phyloP scores from a whole-genome alignment of 768 basidiomycete genomes.

The Lentinula detonsa region DNA sequence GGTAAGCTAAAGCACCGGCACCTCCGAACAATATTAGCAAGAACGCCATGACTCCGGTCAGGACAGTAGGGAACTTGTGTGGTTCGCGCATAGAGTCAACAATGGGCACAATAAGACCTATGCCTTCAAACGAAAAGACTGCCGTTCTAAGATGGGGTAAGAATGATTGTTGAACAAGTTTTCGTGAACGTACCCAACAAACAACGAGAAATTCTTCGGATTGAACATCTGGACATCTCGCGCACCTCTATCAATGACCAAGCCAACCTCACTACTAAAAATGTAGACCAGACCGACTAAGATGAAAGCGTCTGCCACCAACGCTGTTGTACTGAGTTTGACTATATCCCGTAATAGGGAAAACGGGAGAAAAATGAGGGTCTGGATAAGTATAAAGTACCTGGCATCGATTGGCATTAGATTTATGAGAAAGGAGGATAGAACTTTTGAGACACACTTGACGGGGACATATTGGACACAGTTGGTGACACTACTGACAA shows the following conservation, averaged over 20 bases:
- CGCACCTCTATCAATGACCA: conserved; percentile 63
- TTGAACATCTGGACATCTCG: conserved; percentile 87
- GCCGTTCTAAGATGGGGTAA: conserved; percentile 58
- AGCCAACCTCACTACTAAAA: conserved; percentile 74
- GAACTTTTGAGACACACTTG: not conserved
- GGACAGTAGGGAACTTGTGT: conserved; percentile 80
- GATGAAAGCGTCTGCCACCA: conserved; percentile 94
- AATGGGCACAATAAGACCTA: conserved; percentile 94
- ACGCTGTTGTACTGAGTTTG: conserved; percentile 86
- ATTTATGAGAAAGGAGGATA: not conserved
- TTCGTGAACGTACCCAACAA: conserved; percentile 70
- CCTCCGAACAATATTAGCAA: conserved; percentile 83
- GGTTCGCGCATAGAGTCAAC: conserved; percentile 97
- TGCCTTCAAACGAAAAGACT: conserved; percentile 97
- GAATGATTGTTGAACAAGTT: conserved; percentile 4
- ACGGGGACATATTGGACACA: conserved; percentile 8
- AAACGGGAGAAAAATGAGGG: conserved; percentile 84
- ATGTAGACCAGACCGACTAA: conserved; percentile 83
- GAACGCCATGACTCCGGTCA: conserved; percentile 91
- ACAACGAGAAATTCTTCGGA: conserved; percentile 78
- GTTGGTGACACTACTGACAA: not conserved
- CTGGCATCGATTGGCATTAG: not conserved
- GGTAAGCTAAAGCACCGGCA: conserved; percentile 80
- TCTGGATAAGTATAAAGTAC: conserved; percentile 72
- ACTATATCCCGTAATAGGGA: conserved; percentile 91